These are phyloP conservation scores for Epichloe bromicola DNA, from an alignment of 2,329 filamentous ascomycete genomes.

Conservation along the genomic window DNA sequence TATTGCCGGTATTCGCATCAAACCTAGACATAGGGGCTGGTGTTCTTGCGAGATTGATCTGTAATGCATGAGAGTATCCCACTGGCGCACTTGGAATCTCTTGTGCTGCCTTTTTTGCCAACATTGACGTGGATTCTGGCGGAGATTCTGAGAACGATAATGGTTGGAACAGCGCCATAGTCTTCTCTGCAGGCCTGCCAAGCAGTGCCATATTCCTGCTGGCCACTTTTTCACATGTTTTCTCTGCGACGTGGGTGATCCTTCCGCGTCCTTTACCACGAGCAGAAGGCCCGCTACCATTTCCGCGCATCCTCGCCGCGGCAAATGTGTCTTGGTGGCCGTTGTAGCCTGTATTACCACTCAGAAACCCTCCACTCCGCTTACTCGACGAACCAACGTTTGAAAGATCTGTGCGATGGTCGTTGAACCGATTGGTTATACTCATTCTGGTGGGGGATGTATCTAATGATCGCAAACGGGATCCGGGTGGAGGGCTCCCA, in stretches of 20 bases:
- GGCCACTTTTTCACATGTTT: not conserved
- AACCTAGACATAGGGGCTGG: not conserved
- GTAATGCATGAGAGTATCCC: not conserved
- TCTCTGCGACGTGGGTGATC: not conserved
- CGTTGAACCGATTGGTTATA: not conserved
- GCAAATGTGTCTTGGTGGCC: not conserved
- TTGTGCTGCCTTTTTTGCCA: not conserved
- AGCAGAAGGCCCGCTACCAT: not conserved
- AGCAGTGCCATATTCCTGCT: not conserved
- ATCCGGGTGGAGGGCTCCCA: not conserved
- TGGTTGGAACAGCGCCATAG: not conserved
- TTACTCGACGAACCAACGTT: not conserved
- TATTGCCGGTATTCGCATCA: not conserved
- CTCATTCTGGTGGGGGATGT: not conserved
- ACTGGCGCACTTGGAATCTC: not conserved
- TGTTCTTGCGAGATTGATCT: slow-evolving; percentile 3
- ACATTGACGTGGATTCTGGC: not conserved
- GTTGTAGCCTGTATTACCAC: not conserved
- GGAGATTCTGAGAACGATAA: not conserved
- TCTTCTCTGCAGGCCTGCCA: not conserved
- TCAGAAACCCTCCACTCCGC: not conserved
- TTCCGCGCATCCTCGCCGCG: not conserved
- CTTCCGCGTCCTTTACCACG: not conserved
- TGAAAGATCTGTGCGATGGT: not conserved
- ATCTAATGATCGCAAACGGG: not conserved